Percentiles rank a stretch among this genome's conserved stretches.
These are phyloP conservation scores for Suhomyces canberraensis DNA, from an alignment of 805 yeast genomes.

Conservation along the genomic window DNA sequence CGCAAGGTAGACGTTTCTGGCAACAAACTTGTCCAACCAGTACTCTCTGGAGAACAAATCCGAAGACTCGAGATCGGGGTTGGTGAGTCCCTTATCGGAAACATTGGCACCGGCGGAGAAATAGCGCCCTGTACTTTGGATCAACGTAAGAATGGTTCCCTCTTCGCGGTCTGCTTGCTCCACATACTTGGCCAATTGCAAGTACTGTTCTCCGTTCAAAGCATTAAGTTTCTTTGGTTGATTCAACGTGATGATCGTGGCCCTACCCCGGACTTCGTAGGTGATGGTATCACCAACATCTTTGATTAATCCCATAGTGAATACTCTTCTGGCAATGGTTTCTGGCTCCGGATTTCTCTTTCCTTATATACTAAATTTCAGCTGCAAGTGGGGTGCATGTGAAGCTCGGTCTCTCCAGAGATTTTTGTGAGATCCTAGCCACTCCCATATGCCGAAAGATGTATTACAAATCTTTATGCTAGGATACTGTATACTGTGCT, in stretches of 20 bases:
- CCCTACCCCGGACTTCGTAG: slow-evolving; percentile 44
- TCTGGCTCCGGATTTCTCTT: background rate
- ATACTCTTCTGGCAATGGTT: background rate
- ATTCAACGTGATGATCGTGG: slow-evolving; percentile 63
- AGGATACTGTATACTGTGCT: no score
- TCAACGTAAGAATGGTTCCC: slow-evolving; percentile 58
- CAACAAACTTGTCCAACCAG: slow-evolving; percentile 59
- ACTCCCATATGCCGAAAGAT: no score
- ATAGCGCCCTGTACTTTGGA: slow-evolving; percentile 69
- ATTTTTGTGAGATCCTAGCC: background rate
- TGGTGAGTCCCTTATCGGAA: slow-evolving; percentile 31
- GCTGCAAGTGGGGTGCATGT: slow-evolving; percentile 3
- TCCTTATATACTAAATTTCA: slow-evolving; percentile 1
- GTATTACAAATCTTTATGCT: no score
- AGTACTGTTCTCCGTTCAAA: slow-evolving; percentile 60
- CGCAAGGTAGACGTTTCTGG: slow-evolving; percentile 69
- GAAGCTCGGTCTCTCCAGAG: slow-evolving; percentile 1
- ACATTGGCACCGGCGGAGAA: slow-evolving; percentile 87
- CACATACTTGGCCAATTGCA: slow-evolving; percentile 54
- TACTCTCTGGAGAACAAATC: slow-evolving; percentile 33
- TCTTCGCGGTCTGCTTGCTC: slow-evolving; percentile 63
- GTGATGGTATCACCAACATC: slow-evolving; percentile 16
- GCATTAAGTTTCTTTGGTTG: slow-evolving; percentile 65
- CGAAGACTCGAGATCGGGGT: slow-evolving; percentile 25
- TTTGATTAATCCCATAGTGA: background rate